Base-by-base conservation (phyloP, 768 basidiomycete species). In the Russula sp. region DNA sequence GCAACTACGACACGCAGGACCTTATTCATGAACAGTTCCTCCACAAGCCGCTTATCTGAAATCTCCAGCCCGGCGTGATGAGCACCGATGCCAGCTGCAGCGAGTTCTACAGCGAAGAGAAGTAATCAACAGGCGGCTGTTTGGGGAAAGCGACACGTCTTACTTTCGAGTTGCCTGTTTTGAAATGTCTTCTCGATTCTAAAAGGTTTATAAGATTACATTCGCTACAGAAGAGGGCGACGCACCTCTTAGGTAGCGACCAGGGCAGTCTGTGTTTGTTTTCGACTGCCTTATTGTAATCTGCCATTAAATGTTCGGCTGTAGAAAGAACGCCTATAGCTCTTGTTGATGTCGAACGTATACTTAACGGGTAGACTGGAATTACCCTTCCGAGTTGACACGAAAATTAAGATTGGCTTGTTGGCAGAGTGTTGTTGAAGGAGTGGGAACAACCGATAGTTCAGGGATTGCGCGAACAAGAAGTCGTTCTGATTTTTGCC, bases 351-450 rank as follows among this genome's bases (percentile, higher is more conserved):
- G 69, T 46, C 38, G 40, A n/a, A 63, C 34, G 22, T 62, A 26
- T 22, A 30, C 50, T 32, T 32, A 42, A 30, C 16, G 60, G 26
- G 28, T 42, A 20, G 32, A 57, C 32, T 14, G 5, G n/a, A 28
- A 38, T 38, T 68, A 89, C 93, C 88, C 79, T 90, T 94, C 69
- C 96, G 81, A 2, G 96, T 98, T 20, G 92, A 80, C 67, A 88
- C 89, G 72, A 99, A 99, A 9, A 98, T 76, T 55, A 99, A 76
- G 20, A 92, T 88, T 0, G 96, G 94, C 73, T 94, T 95, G 32
- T 88, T 85, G 16, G 79, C 76, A 0, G 88, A 84, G 70, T 94
- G 85, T 67, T 85, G 78, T 66, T 87, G 83, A 63, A 98, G 78
- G n/a, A 89, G 73, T 0, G 80, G 70, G 71, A 88, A 95, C 10